Conservation (phyloP, 1,284 basidiomycete species). For the Rhizoctonia solani region DNA sequence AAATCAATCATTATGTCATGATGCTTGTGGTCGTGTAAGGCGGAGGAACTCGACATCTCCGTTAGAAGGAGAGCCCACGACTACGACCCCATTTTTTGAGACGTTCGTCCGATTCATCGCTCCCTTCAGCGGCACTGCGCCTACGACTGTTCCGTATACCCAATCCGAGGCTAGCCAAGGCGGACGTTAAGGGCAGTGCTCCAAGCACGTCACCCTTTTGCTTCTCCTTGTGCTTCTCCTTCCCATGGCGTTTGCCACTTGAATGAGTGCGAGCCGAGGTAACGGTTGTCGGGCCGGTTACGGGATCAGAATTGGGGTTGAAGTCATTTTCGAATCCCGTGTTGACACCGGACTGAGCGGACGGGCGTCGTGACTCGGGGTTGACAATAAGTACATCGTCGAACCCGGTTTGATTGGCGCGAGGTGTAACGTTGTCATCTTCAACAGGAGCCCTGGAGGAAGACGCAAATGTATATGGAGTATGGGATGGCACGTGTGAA, state of each 20-base stretch:
- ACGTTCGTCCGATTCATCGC: conserved; percentile 9
- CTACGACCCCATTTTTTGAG: conserved; percentile 34
- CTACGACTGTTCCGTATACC: conserved; percentile 24
- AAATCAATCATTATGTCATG: conserved; percentile 4
- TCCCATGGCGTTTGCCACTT: neutral
- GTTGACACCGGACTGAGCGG: conserved; percentile 28
- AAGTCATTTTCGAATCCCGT: conserved; percentile 31
- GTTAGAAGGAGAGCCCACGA: conserved; percentile 32
- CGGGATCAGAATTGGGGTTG: conserved; percentile 12
- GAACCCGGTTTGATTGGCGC: conserved; percentile 18
- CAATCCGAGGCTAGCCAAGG: conserved; percentile 27
- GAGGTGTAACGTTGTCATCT: conserved; percentile 21
- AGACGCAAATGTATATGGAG: conserved; percentile 8
- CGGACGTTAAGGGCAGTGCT: conserved; percentile 11
- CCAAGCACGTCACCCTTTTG: conserved; percentile 22
- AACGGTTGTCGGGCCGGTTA: neutral
- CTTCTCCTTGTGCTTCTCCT: conserved; percentile 14
- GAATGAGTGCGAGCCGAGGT: neutral
- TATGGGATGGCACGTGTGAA: neutral
- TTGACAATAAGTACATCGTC: conserved; percentile 33
- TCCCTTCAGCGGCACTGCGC: conserved; percentile 23
- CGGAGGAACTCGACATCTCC: neutral
- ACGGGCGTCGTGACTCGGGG: conserved; percentile 33
- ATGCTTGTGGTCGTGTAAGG: conserved; percentile 1
- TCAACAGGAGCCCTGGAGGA: neutral